Base-by-base conservation (phyloP, 495 filamentous ascomycete genomes). In the Neurospora sp. region DNA sequence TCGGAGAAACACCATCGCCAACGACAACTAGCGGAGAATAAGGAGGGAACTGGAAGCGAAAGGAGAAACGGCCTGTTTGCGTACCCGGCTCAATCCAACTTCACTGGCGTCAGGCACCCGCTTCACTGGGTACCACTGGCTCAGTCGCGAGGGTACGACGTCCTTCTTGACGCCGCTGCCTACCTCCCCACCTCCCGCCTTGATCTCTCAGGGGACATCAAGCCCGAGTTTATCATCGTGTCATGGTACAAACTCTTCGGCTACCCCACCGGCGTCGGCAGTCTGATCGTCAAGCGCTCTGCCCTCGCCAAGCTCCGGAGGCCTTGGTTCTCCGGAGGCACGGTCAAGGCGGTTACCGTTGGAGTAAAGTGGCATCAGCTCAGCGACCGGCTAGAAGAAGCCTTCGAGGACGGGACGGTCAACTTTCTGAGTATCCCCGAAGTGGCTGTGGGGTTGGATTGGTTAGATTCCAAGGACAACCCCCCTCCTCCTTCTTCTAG, bases 241-340 rank as follows among this genome's bases (percentile, higher is more conserved):
- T 87, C 85, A 68, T 89, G 88, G 76, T 91, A 91, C 81, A 91
- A 91, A 76, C 87, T 90, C 8, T 91, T 91, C 74, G 89, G 89
- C 3, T 88, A 88, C 71, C 89, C 89, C 0, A 82, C 81, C 5
- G 87, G 90, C 48, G 82, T 91, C 5, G 89, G 89, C 27, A 88
- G 85, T 22, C 75, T 91, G 6, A 83, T 89, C 40, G 83, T 87
- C 2, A 82, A 84, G 38, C 85, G 83, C 40, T 75, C 78, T 1
- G 81, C 85, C 3, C 77, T 84, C 0, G 77, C 84, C 14, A 80
- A 89, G 40, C 75, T 80, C 20, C 71, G 79, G 7, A 81, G 88
- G 12, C 83, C 79, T n/a, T 91, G 87, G 81, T 91, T 91, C 78
- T 83, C 84, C 6, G 89, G 89, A 8, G 89, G 89, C 0, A 89